Base-by-base conservation (phyloP, 176 grass and related monocot species). In the Echinochloa phyllopogon region DNA sequence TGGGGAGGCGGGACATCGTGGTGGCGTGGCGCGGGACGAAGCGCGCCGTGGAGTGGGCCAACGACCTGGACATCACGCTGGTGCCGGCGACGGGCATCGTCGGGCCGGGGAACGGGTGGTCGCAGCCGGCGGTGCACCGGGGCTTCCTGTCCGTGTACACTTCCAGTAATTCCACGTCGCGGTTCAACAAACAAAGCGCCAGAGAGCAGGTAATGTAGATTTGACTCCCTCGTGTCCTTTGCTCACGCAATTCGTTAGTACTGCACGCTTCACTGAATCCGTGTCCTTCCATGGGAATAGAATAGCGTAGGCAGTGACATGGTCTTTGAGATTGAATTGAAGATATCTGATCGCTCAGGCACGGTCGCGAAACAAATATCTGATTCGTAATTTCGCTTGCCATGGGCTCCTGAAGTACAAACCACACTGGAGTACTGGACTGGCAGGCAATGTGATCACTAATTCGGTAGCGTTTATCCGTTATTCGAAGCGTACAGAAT, bases 1-100 rank as follows among this genome's bases (percentile, higher is more conserved):
- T 89, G 5, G 89, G 96, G 80, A 79, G 96, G 80, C 87, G 93
- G 56, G 96, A 95, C 77, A 60, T 95, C 67, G 84, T 95, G 43
- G 91, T 98, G 65, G 89, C 89, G 13, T 95, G 96, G 96, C 86
- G 96, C 58, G 93, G 91, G 68, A 98, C 91, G 64, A 70, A 85
- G 80, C 72, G 89, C 25, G 39, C 65, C 43, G 71, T 83, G 62
- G 96, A 98, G 72, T 95, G 93, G 96, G 81, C 88, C 39, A 69
- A 87, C 4, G 86, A 95, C 65, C 78, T 98, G 29, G 96, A 98
- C 82, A 75, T 89, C 80, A 52, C 81, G 45, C 78, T 94, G 44
- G 93, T 89, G 65, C 79, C 93, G 37, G 93, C 93, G 69, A 47
- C 83, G 10, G 69, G 41, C 37, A n/a, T 95, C 79, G 43, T 95